Evolutionary conservation across 257 asterid species (phyloP), one percentile per base, ranked within the genome.

Genomic region (Penstemon eatonii): DNA sequence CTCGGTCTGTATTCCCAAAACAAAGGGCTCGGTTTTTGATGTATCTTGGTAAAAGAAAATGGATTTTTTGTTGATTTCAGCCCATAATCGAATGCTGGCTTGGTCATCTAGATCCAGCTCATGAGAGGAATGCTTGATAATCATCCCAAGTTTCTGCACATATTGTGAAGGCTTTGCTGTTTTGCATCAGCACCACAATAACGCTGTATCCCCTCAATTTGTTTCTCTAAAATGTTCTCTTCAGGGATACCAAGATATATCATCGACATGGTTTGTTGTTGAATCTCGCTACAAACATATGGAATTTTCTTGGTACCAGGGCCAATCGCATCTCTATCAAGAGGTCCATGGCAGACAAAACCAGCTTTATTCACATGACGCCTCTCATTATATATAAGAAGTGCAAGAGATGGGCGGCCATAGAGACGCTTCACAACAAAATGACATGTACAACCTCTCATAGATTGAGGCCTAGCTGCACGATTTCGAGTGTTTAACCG

Each of bases 261-360:
- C 97, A 94, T 89, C 38, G 97, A 89, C 99, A 94, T 94, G 47
- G 97, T 94, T 82, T 94, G 99, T 79, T 94, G 99, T 68, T 84
- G 97, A 75, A 94, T 69, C 87, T 91, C 99, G 77, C 87, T 94
- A 79, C 99, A 83, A 63, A 89, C 80, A 38, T 89, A 94, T 11
- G 96, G 91, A 67, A 91, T 76, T 67, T 86, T 94, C 81, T 91
- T 91, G 62, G 99, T 97, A 25, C 96, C 91, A 49, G 97, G 99
- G 42, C 99, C 99, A 70, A 94, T 90, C 38, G 97, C 99, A 70
- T 91, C 97, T 78, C 90, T 85, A 77, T 94, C 99, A 25, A 94
- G 85, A 65, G 99, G 99, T 44, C 99, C 99, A 66, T 91, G 99
- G 81, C 99, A 94, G 54, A 94, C 79, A 68, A 80, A 79, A 64